Percentiles rank a stretch among this genome's conserved stretches.
Evolutionary conservation across 1,139 yeast genomes (phyloP).

Genomic region (Kodamaea sp.): DNA sequence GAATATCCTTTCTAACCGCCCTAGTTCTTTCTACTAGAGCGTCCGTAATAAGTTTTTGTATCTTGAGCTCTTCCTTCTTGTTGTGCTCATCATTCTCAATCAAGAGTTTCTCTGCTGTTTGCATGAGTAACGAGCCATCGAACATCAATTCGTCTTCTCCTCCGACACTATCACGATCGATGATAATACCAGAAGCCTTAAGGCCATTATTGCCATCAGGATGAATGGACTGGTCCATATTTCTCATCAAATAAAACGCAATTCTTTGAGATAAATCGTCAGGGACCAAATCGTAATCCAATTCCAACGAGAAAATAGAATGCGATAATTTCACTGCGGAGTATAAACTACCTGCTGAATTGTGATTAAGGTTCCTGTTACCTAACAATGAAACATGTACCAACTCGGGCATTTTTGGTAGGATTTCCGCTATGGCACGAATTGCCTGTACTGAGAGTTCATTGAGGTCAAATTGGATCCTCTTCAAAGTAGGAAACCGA

Average conservation of each 20-base stretch:
- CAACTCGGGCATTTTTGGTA: conserved; percentile 67
- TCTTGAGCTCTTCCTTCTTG: conserved; percentile 37
- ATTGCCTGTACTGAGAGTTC: conserved; percentile 64
- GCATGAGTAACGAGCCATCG: conserved; percentile 44
- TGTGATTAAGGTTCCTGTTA: conserved; percentile 53
- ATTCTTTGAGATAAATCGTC: conserved; percentile 75
- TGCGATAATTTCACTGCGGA: conserved; percentile 68
- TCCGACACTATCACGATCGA: conserved; percentile 24
- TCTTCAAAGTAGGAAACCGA: conserved; percentile 57
- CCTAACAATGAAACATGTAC: conserved; percentile 79
- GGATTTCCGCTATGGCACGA: conserved; percentile 65
- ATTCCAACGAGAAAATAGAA: conserved; percentile 67
- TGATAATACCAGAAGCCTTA: conserved; percentile 15
- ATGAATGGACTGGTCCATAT: conserved; percentile 66
- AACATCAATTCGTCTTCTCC: conserved; percentile 48
- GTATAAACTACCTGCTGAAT: conserved; percentile 68
- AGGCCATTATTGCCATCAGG: conserved; percentile 31
- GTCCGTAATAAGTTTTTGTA: conserved; percentile 42
- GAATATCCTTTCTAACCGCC: conserved; percentile 43
- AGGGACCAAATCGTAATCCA: conserved; percentile 68
- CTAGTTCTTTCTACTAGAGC: conserved; percentile 46
- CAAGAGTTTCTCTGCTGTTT: conserved; percentile 25
- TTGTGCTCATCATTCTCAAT: conserved; percentile 26
- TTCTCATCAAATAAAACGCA: conserved; percentile 79
- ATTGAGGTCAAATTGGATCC: conserved; percentile 79